phyloP scores from a whole-genome alignment of 1,284 basidiomycete species.

The Ceratobasidium sp. region DNA sequence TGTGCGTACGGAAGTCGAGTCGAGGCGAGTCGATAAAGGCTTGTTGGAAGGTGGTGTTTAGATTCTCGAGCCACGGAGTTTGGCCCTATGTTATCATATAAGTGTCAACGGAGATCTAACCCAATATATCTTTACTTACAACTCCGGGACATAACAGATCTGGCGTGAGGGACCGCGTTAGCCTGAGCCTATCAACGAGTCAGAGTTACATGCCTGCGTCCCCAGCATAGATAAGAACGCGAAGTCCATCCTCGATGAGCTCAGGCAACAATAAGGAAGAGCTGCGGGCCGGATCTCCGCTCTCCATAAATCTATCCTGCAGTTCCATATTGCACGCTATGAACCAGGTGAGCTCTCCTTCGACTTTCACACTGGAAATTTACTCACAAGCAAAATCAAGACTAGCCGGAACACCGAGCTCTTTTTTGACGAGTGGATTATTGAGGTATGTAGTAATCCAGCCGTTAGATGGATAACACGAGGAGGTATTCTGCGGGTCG shows the following conservation, averaged over 20 bases:
- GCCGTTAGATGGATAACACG: conserved; percentile 63
- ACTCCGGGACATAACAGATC: conserved; percentile 24
- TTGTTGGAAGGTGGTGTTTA: conserved; percentile 53
- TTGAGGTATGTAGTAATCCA: conserved; percentile 66
- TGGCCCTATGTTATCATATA: conserved; percentile 20
- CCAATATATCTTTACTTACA: background rate
- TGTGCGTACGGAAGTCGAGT: conserved; percentile 50
- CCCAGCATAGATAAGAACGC: conserved; percentile 67
- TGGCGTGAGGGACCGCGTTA: background rate
- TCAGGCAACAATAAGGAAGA: conserved; percentile 63
- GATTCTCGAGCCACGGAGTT: conserved; percentile 45
- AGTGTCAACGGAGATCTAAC: background rate
- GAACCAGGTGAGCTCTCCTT: conserved; percentile 12
- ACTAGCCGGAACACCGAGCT: conserved; percentile 63
- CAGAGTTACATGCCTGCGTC: conserved; percentile 60
- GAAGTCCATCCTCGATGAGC: conserved; percentile 64
- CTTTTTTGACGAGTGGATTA: conserved; percentile 61
- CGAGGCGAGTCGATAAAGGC: conserved; percentile 53
- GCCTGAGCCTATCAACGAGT: conserved; percentile 58
- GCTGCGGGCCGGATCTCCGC: conserved; percentile 65
- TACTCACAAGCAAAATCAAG: conserved; percentile 4
- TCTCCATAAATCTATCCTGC: conserved; percentile 58
- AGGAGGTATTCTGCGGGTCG: conserved; percentile 60
- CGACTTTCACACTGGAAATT: background rate
- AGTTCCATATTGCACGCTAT: conserved; percentile 63